These are phyloP conservation scores for Anacardium occidentale DNA, from an alignment of 345 rosid species.

Conservation along the genomic window DNA sequence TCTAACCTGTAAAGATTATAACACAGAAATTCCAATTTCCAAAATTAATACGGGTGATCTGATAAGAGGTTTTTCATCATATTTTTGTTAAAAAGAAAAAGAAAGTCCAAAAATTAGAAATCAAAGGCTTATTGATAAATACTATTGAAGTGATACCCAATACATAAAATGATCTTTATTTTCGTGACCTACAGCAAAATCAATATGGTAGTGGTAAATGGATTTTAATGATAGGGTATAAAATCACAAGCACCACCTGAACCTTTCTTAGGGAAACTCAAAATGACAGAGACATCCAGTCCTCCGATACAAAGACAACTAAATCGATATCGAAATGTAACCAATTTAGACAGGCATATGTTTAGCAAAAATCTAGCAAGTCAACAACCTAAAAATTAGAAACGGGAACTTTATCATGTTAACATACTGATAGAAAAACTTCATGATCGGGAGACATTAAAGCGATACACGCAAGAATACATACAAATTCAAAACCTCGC, in stretches of 20 bases:
- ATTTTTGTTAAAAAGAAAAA: neutral
- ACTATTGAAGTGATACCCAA: neutral
- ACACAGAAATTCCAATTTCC: neutral
- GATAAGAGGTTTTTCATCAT: too few relatives aligned
- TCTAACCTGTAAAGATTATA: neutral
- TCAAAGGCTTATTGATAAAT: neutral
- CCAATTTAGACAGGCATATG: neutral
- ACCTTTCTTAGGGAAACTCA: neutral
- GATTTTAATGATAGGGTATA: neutral
- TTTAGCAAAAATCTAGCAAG: neutral
- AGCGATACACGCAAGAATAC: neutral
- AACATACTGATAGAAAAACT: neutral
- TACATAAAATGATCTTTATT: neutral
- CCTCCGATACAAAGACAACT: neutral
- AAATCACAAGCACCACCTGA: neutral
- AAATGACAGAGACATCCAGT: neutral
- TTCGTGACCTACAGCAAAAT: neutral
- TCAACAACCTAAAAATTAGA: conserved; percentile 3
- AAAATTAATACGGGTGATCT: neutral
- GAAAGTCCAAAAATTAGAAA: neutral
- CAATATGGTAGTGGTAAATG: neutral
- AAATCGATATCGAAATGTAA: neutral
- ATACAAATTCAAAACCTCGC: conserved; percentile 7
- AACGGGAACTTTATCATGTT: neutral
- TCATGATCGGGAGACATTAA: neutral